Conservation (phyloP, 495 filamentous ascomycete genomes). For the Usnea hakonensis region DNA sequence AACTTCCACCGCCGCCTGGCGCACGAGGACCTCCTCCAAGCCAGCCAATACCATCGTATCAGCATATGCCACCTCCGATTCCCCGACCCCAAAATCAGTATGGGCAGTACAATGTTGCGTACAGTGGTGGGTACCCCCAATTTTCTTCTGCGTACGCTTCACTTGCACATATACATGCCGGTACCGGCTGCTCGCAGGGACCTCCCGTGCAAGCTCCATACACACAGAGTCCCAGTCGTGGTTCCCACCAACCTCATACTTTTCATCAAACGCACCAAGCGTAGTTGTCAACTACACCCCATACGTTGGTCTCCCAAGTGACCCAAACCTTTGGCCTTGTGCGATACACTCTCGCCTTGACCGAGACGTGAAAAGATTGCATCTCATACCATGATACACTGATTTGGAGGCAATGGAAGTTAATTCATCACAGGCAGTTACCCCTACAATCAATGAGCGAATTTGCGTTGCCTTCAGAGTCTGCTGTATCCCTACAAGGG, state of each 20-base stretch:
- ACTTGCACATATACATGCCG: background rate
- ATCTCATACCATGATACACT: background rate
- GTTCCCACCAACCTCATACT: too few species aligned
- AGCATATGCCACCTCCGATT: slow-evolving; percentile 33
- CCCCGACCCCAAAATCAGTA: slow-evolving; percentile 11
- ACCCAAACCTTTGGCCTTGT: background rate
- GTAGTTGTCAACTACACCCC: background rate
- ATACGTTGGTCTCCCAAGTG: background rate
- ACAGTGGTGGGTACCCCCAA: slow-evolving; percentile 11
- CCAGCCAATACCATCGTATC: slow-evolving; percentile 20
- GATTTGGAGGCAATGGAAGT: background rate
- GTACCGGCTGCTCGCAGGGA: background rate
- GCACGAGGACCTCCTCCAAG: slow-evolving; percentile 23
- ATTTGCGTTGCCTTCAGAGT: too few species aligned
- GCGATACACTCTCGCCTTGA: background rate
- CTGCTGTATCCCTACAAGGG: too few species aligned
- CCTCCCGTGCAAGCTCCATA: background rate
- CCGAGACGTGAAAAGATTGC: background rate
- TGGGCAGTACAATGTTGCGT: slow-evolving; percentile 11
- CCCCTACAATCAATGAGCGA: slow-evolving; percentile 6
- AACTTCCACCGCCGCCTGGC: slow-evolving; percentile 6
- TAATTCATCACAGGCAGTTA: slow-evolving; percentile 5
- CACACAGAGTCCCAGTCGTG: background rate
- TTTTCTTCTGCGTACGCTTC: background rate
- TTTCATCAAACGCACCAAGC: background rate